Evolutionary conservation across 2,329 filamentous ascomycete genomes (phyloP).

Genomic region (Cytospora mali): DNA sequence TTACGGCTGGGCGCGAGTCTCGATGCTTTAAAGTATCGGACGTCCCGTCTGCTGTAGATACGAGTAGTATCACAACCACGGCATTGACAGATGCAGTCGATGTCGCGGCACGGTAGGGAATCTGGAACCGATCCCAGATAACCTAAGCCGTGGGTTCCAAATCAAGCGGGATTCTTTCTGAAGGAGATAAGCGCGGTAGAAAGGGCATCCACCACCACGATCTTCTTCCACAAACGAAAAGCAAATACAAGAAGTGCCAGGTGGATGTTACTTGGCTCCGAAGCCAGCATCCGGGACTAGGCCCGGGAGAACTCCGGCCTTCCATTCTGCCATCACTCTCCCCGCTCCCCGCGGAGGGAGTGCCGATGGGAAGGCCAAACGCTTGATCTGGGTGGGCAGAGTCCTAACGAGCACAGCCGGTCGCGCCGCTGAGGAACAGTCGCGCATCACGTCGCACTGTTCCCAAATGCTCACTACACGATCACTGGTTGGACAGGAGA

Average conservation of each 20-base stretch:
- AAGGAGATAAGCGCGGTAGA: conserved; percentile 63
- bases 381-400: conserved; percentile 27
- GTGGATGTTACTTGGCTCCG: conserved; percentile 56
- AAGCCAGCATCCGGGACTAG: conserved; percentile 60
- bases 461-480: conserved; percentile 41
- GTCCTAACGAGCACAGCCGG: conserved; percentile 48
- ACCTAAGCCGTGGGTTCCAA: conserved; percentile 10
- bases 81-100: conserved; percentile 29
- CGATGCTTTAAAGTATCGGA: too few species aligned
- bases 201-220: conserved; percentile 43
- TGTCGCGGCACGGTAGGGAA: conserved; percentile 20
- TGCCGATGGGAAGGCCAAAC: conserved; percentile 31
- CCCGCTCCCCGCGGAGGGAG: too few species aligned
- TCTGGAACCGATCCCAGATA: conserved; percentile 14
- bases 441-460: conserved; percentile 39
- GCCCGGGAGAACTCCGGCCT: conserved; percentile 48
- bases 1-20: not conserved
- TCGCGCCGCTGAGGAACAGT: conserved; percentile 48
- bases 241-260: conserved; percentile 30
- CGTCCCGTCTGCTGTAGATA: not conserved
- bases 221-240: conserved; percentile 28
- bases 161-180: conserved; percentile 51
- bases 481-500: conserved; percentile 23
- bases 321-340: conserved; percentile 32
- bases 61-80: conserved; percentile 24